Evolutionary conservation across 2,329 filamentous ascomycete species (phyloP).

Genomic region (Tricladium varicosporioides): DNA sequence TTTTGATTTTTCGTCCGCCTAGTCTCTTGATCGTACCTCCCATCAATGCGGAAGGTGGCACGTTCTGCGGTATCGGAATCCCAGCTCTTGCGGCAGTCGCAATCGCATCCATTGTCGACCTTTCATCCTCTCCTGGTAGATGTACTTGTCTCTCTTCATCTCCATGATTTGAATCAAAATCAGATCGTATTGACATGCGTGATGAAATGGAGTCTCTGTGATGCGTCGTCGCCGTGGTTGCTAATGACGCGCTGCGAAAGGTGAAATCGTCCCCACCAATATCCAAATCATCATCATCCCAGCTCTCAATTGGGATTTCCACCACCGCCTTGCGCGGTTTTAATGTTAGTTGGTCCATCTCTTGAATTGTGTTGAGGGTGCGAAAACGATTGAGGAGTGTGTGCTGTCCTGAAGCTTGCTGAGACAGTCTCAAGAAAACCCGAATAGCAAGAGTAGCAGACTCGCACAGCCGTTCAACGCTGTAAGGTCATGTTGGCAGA

Average conservation of each 20-base stretch:
- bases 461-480: slow-evolving; percentile 23
- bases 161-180: slow-evolving; percentile 70
- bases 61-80: slow-evolving; percentile 83
- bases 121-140: slow-evolving; percentile 80
- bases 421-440: slow-evolving; percentile 11
- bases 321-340: slow-evolving; percentile 38
- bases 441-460: slow-evolving; percentile 15
- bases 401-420: not conserved
- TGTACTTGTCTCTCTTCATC: slow-evolving; percentile 90
- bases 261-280: slow-evolving; percentile 66
- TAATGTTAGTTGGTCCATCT: slow-evolving; percentile 33
- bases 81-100: slow-evolving; percentile 83
- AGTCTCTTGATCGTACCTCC: slow-evolving; percentile 92
- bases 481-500: slow-evolving; percentile 27
- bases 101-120: slow-evolving; percentile 81
- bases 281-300: slow-evolving; percentile 75
- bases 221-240: slow-evolving; percentile 47
- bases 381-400: slow-evolving; percentile 1
- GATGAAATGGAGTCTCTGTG: slow-evolving; percentile 79
- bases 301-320: slow-evolving; percentile 67
- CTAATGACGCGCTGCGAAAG: slow-evolving; percentile 47
- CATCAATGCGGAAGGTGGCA: slow-evolving; percentile 84
- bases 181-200: slow-evolving; percentile 77
- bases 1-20: slow-evolving; percentile 70
- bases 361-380: slow-evolving; percentile 2